phyloP scores from a whole-genome alignment of 108 stramenopile genomes.

The Cyclotella sp. region DNA sequence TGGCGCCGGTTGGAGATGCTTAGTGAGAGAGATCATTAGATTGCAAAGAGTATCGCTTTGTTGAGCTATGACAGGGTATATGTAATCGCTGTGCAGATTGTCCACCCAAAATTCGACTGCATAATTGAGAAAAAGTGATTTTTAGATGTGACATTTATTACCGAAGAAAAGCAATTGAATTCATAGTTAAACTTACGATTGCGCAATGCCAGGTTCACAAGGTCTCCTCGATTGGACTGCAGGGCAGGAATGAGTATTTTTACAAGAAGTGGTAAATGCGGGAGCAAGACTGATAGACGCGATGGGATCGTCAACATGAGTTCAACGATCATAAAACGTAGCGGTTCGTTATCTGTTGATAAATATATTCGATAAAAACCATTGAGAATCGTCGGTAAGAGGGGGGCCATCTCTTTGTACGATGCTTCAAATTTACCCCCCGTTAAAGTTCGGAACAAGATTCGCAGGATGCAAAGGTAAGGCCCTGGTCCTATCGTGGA shows the following conservation, averaged over 20 bases:
- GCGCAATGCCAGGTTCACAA: constrained; percentile 78
- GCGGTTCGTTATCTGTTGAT: constrained; percentile 47
- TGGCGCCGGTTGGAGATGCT: constrained; percentile 91
- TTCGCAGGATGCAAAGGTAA: constrained; percentile 79
- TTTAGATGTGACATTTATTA: background rate
- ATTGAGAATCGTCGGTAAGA: constrained; percentile 83
- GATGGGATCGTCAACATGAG: constrained; percentile 93
- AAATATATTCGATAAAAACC: constrained; percentile 76
- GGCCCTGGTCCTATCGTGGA: constrained; percentile 68
- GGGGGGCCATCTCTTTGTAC: constrained; percentile 80
- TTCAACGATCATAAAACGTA: constrained; percentile 81
- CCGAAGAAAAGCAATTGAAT: background rate
- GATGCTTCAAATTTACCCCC: constrained; percentile 94
- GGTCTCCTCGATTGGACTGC: constrained; percentile 79
- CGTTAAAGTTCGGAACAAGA: constrained; percentile 89
- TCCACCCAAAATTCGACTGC: constrained; percentile 98
- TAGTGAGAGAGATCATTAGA: constrained; percentile 85
- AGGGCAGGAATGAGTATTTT: constrained; percentile 88
- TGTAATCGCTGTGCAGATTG: constrained; percentile 91
- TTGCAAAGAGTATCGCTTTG: constrained; percentile 56
- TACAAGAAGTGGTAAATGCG: constrained; percentile 91
- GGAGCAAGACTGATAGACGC: constrained; percentile 87
- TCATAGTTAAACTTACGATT: background rate
- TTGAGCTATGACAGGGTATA: constrained; percentile 76
- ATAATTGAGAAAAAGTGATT: constrained; percentile 58